Evolutionary conservation across 495 filamentous ascomycete species (phyloP).

Genomic region (Ramalina peruviana): DNA sequence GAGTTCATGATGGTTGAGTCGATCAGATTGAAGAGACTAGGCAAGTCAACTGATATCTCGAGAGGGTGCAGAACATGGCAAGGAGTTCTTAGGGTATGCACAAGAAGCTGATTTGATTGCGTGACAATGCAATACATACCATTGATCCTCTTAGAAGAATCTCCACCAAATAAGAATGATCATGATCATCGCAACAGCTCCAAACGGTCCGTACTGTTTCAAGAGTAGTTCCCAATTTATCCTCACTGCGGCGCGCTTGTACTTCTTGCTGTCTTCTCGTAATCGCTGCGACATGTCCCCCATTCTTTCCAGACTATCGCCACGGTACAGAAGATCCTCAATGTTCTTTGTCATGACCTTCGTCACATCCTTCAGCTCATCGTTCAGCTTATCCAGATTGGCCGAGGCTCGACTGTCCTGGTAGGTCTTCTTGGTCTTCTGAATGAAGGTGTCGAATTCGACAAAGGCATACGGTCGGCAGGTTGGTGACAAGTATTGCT

Average conservation of each 20-base stretch:
- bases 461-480: constrained; percentile 91
- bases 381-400: constrained; percentile 82
- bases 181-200: constrained; percentile 61
- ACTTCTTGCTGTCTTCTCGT: constrained; percentile 87
- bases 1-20: no score
- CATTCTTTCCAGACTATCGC: constrained; percentile 92
- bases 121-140: no score
- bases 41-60: no score
- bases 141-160: constrained; percentile 48
- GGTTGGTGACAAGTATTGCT: constrained; percentile 56
- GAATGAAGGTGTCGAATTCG: constrained; percentile 95
- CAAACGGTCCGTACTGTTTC: constrained; percentile 94
- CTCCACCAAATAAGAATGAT: constrained; percentile 81
- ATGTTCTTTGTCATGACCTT: constrained; percentile 99
- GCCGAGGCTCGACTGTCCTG: constrained; percentile 76
- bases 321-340: constrained; percentile 89
- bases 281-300: constrained; percentile 79
- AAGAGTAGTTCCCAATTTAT: constrained; percentile 97
- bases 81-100: no score
- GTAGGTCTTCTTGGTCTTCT: constrained; percentile 84
- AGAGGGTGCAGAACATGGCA: no score
- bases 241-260: constrained; percentile 77
- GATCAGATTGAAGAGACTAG: no score
- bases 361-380: constrained; percentile 93
- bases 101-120: no score